These are phyloP conservation scores for Flagelloscypha sp. DNA, from an alignment of 768 basidiomycete genomes.

Conservation along the genomic window DNA sequence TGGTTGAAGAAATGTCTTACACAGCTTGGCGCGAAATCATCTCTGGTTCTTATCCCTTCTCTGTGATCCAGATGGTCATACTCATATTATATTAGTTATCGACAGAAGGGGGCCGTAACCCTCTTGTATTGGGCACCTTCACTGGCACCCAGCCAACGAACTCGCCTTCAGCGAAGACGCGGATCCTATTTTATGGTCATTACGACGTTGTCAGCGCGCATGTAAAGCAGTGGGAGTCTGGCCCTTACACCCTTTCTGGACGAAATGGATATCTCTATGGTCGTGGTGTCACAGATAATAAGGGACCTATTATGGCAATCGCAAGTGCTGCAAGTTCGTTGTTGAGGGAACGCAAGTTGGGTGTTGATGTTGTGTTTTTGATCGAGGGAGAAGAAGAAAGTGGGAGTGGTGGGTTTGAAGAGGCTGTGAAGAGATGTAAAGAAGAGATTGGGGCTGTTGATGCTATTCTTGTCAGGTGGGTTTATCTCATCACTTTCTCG, in stretches of 20 bases:
- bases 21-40: conserved; percentile 80
- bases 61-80: background rate
- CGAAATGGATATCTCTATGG: conserved; percentile 88
- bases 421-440: conserved; percentile 73
- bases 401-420: conserved; percentile 81
- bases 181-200: conserved; percentile 92
- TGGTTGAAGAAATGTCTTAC: conserved; percentile 84
- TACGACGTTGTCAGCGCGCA: conserved; percentile 94
- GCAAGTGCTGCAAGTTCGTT: conserved; percentile 86
- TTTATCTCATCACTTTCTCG: background rate
- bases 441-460: conserved; percentile 80
- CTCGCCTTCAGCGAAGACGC: conserved; percentile 39
- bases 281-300: conserved; percentile 88
- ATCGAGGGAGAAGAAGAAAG: conserved; percentile 97
- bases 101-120: conserved; percentile 69
- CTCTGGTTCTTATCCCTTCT: conserved; percentile 43
- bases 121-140: conserved; percentile 87
- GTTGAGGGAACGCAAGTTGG: conserved; percentile 62
- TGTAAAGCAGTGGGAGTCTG: conserved; percentile 64
- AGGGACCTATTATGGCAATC: conserved; percentile 87
- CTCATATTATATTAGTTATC: conserved; percentile 45
- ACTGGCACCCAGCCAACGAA: conserved; percentile 56
- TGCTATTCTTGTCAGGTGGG: conserved; percentile 78
- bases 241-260: conserved; percentile 77
- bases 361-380: conserved; percentile 80